Conservation (phyloP, 106 monocot genomes). For the Xerophyta viscosa region DNA sequence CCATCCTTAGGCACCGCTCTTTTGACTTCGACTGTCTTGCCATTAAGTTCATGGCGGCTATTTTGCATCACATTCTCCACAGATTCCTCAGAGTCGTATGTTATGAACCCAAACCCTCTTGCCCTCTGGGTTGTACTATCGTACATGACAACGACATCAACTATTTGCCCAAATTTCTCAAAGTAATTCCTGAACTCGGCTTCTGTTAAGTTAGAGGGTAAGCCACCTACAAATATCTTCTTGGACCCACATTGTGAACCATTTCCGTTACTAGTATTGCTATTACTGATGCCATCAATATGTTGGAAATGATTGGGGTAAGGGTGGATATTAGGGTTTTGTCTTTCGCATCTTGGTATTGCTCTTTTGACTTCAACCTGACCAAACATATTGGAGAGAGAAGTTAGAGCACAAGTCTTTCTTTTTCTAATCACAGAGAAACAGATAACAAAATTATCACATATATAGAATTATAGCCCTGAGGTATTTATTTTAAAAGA, state of each 20-base stretch:
- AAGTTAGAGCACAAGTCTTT: too few relatives aligned
- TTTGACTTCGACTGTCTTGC: conserved; percentile 76
- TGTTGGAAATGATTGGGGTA: conserved; percentile 7
- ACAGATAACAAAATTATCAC: too few relatives aligned
- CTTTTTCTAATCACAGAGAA: too few relatives aligned
- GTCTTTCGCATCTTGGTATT: conserved; percentile 24
- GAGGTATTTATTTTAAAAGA: too few relatives aligned
- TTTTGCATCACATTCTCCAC: conserved; percentile 44
- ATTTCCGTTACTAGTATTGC: conserved; percentile 15
- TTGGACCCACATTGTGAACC: background rate
- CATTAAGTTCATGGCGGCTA: conserved; percentile 53
- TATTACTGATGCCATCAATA: conserved; percentile 8
- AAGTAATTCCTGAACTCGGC: conserved; percentile 52
- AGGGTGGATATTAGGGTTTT: conserved; percentile 8
- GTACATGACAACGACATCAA: conserved; percentile 60
- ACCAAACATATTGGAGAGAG: too few relatives aligned
- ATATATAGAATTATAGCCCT: too few relatives aligned
- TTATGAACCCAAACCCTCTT: conserved; percentile 87
- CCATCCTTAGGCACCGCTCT: conserved; percentile 60
- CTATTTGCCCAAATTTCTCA: conserved; percentile 50
- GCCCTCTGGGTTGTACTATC: conserved; percentile 43
- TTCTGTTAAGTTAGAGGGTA: conserved; percentile 35
- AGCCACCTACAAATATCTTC: conserved; percentile 86
- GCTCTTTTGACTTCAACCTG: conserved; percentile 69
- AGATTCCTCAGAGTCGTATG: conserved; percentile 59